phyloP scores from a whole-genome alignment of 441 rosid species.

The Omphalea diandra region DNA sequence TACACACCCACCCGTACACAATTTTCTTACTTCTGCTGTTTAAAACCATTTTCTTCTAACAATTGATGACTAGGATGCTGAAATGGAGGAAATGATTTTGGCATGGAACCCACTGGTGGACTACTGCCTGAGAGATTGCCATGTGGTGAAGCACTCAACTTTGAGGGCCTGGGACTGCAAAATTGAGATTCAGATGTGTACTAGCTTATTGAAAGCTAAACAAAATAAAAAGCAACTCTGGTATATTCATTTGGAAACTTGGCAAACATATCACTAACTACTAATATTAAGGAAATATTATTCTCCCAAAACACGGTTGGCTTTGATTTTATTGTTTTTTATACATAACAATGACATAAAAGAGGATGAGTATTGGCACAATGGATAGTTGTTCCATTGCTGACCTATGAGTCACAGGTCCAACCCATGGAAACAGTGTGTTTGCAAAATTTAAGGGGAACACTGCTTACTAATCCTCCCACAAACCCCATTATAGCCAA shows the following conservation, averaged over 20 bases:
- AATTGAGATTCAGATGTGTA: slow-evolving; percentile 19
- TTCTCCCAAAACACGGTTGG: not conserved
- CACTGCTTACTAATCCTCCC: too few species aligned
- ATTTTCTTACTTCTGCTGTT: slow-evolving; percentile 84
- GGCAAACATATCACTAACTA: not conserved
- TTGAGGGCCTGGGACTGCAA: slow-evolving; percentile 71
- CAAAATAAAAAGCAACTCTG: not conserved
- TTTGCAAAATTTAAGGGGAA: too few species aligned
- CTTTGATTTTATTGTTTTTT: not conserved
- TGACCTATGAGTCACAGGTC: too few species aligned
- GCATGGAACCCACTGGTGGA: slow-evolving; percentile 95
- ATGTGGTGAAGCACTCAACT: slow-evolving; percentile 81
- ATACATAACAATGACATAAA: not conserved
- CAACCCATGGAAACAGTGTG: too few species aligned
- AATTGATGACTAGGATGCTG: slow-evolving; percentile 98
- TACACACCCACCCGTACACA: slow-evolving; percentile 9
- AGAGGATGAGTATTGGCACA: too few species aligned
- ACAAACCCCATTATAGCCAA: too few species aligned
- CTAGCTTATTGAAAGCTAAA: slow-evolving; percentile 11
- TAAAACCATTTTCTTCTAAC: slow-evolving; percentile 94
- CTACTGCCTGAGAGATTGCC: slow-evolving; percentile 69
- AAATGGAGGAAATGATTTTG: slow-evolving; percentile 87
- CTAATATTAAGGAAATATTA: not conserved
- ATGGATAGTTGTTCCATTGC: too few species aligned
- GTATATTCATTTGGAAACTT: not conserved